Evolutionary conservation across 495 filamentous ascomycete genomes (phyloP), one percentile per base, ranked within the genome.

Genomic region (Geoglossum glabrum): DNA sequence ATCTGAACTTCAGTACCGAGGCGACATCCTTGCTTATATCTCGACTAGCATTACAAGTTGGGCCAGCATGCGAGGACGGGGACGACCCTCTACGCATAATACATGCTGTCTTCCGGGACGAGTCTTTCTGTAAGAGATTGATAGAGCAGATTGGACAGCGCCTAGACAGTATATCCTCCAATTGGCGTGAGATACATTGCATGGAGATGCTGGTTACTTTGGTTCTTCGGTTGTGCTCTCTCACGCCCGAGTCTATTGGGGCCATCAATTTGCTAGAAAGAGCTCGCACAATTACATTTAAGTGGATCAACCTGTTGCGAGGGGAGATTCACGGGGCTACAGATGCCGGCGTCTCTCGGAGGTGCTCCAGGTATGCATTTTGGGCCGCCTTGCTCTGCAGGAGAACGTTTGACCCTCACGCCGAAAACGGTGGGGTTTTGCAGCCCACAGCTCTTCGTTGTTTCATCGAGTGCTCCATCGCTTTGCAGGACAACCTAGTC

Each of bases 121-220:
- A 59, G 5, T 13, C 31, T 1, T 82, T 82, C 49, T 72, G 71
- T 26, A 34, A 62, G 7, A 67, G 67, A 25, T 57, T 82, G 0
- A 31, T 66, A 1, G 70, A 71, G 5, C 69, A 74, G 30, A 61
- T 80, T 5, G 59, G 68, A 1, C 50, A 61, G 6, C 71, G 74
- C 3, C 61, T 81, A 0, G 52, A 63, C 0, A 64, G 33, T 23
- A 69, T 81, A n/a, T 58, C 57, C 5, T 60, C 62, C 1, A 81
- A 77, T 54, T 81, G 74, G 76, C 67, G 79, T 26, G 79, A 82
- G 46, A 61, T 60, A 0, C 60, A 72, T 49, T 64, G 66, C 8
- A 77, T 80, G 74, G 70, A 73, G 10, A 65, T 69, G 5, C 59
- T 79, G 0, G 69, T 79, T 36, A 72, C 72, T 0, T 59, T 79